Percentiles rank a stretch among this genome's conserved stretches.
Evolutionary conservation across 768 basidiomycete genomes (phyloP).

Genomic region (Gloeopeniophorella convolvens): DNA sequence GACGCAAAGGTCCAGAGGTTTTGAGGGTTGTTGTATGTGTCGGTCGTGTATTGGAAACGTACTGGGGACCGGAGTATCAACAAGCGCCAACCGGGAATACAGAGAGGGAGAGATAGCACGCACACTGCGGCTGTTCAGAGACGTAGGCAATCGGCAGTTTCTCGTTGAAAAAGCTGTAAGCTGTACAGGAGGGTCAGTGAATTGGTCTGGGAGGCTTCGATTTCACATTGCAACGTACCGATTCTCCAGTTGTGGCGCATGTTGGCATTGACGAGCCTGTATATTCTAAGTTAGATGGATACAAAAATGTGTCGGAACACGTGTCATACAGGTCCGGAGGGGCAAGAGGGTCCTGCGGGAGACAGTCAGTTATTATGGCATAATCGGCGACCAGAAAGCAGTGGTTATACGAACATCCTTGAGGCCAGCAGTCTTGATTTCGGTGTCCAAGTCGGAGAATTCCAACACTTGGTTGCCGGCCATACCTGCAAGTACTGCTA

Average conservation of each 20-base stretch:
- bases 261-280: background rate
- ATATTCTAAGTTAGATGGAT: background rate
- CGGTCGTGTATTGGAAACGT: conserved; percentile 12
- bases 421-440: conserved; percentile 12
- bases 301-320: too few species aligned
- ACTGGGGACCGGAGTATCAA: background rate
- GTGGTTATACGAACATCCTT: background rate
- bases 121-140: conserved; percentile 29
- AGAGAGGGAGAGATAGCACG: background rate
- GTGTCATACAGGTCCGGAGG: too few species aligned
- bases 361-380: too few species aligned
- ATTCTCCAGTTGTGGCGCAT: conserved; percentile 2
- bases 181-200: conserved; percentile 26
- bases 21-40: conserved; percentile 19
- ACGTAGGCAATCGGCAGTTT: conserved; percentile 28
- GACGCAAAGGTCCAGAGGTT: conserved; percentile 16
- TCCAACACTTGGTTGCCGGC: background rate
- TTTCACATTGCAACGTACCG: conserved; percentile 1
- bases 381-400: too few species aligned
- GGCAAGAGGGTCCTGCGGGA: too few species aligned
- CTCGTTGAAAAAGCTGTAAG: conserved; percentile 25
- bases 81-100: background rate
- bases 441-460: background rate
- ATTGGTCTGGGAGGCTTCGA: background rate
- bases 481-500: conserved; percentile 9